phyloP scores from a whole-genome alignment of 257 asterid species.

The Gardenia jasminoides region DNA sequence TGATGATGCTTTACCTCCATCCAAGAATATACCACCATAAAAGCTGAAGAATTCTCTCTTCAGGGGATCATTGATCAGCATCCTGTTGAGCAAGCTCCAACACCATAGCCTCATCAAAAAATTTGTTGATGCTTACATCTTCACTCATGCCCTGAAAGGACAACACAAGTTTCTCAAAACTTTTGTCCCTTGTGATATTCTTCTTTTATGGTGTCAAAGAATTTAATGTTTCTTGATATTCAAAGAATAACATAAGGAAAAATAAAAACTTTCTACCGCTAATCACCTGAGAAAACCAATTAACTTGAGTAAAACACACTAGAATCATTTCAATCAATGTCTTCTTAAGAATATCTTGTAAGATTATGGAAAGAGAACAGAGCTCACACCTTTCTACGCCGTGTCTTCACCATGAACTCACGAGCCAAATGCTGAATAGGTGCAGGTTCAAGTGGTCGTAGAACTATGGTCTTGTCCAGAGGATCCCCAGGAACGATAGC shows the following conservation, averaged over 20 bases:
- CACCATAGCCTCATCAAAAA: conserved; percentile 95
- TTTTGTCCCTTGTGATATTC: not conserved
- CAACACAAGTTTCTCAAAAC: not conserved
- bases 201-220: not conserved
- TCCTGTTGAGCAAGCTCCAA: conserved; percentile 93
- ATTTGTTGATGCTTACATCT: conserved; percentile 86
- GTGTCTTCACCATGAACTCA: conserved; percentile 95
- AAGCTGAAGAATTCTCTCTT: not conserved
- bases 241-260: too few species aligned
- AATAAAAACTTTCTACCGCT: not conserved
- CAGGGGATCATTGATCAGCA: conserved; percentile 70
- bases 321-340: conserved; percentile 3
- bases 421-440: conserved; percentile 97
- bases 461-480: conserved; percentile 83
- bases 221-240: not conserved
- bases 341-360: not conserved
- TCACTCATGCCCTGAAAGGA: conserved; percentile 88
- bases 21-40: not conserved
- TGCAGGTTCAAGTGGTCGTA: conserved; percentile 95
- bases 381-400: conserved; percentile 86
- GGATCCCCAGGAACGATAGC: conserved; percentile 98
- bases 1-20: not conserved
- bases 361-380: not conserved
- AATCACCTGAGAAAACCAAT: not conserved
- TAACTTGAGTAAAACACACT: not conserved